Base-by-base conservation (phyloP, 768 basidiomycete species). In the Pholiota microspora region DNA sequence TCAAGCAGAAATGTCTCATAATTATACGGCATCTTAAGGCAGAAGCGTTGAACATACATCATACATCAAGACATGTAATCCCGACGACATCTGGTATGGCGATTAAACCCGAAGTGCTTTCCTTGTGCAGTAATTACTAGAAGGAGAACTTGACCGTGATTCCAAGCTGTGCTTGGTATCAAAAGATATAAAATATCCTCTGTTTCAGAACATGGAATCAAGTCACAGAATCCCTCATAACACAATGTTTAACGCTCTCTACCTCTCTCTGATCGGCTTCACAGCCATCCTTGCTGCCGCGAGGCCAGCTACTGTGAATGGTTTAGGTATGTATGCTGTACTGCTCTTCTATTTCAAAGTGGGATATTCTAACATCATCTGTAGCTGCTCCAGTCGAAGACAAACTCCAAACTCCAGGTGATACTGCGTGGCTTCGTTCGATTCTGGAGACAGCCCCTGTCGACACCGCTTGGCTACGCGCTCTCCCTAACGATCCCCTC, bases 21-120 rank as follows among this genome's bases (percentile, higher is more conserved):
- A 29, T 18, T n/a, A 27, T 50, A 50, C 36, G 49, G 49, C 49
- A 40, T 50, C 49, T 25, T 13, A 23, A 50, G 32, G 25, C 12
- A 31, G 49, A 40, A 36, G 24, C 34, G 24, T 36, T 36, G 25
- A 18, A 9, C 27, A 34, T 15, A 36, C 51, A 44, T 44, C 27
- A 34, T 15, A 36, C 51, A 44, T 44, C 38, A 51, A 38, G 51
- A 40, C 28, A 23, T 50, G 21, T 6, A 31, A 36, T 4, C 42
- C 16, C 45, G 40, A 28, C 2, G n/a, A 25, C 47, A 29, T 46
- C 51, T 51, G 45, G 44, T 56, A 51, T 38, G 25, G 10, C 44
- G 47, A 56, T 56, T 47, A 56, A 31, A 38, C 50, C 32, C 28
- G 25, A 51, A 51, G 12, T 21, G 45, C 44, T 34, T 40, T n/a